Evolutionary conservation across 2,329 filamentous ascomycete genomes (phyloP).

Genomic region (Graphiopsis chlorocephala): DNA sequence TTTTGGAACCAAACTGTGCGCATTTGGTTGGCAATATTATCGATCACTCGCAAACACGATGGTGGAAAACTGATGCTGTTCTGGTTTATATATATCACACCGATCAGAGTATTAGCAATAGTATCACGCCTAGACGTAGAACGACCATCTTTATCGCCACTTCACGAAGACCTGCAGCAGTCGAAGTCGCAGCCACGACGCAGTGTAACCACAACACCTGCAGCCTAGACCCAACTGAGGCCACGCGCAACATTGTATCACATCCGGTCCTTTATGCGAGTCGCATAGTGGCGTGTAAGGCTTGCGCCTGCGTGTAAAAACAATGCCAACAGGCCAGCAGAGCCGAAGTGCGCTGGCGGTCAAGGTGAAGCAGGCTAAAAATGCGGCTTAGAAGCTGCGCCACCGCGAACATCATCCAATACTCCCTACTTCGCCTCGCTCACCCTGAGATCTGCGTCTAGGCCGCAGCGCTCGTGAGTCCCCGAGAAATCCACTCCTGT

Average conservation of each 20-base stretch:
- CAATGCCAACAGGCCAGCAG: not conserved
- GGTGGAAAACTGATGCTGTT: not conserved
- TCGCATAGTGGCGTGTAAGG: not conserved
- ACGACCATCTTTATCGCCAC: not conserved
- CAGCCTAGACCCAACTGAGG: not conserved
- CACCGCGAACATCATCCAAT: not conserved
- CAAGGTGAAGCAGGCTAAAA: not conserved
- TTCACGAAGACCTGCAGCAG: not conserved
- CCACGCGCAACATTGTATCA: not conserved
- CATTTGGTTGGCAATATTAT: not conserved
- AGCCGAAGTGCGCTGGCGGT: constrained; percentile 2
- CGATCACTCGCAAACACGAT: not conserved
- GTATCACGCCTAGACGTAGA: not conserved
- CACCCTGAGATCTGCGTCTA: constrained; percentile 1
- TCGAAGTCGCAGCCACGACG: not conserved
- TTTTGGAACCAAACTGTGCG: not conserved
- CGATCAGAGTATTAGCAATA: not conserved
- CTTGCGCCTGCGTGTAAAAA: not conserved
- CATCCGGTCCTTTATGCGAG: not conserved
- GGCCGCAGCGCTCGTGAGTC: not conserved
- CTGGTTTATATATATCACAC: not conserved
- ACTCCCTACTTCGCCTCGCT: constrained; percentile 7
- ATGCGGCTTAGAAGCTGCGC: constrained; percentile 2
- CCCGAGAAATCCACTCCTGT: not conserved
- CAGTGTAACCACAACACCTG: not conserved